These are phyloP conservation scores for Dimargaris verticillata DNA, from an alignment of 192 early-diverging fungal species.

Conservation along the genomic window DNA sequence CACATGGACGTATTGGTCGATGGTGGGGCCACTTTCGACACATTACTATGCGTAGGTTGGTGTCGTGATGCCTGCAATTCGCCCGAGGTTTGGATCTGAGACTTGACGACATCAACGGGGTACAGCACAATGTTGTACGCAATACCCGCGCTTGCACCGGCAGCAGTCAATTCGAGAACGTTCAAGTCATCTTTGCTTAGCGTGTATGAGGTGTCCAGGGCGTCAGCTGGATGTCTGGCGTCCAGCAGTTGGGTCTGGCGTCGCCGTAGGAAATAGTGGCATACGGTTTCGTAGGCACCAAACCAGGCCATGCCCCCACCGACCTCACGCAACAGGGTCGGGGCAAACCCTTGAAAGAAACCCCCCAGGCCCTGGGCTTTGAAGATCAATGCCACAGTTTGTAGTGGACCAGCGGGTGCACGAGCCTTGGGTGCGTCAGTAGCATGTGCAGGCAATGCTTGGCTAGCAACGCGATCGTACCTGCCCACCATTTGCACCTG, in stretches of 20 bases:
- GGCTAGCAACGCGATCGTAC: slow-evolving; percentile 11
- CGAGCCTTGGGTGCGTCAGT: not conserved
- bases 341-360: slow-evolving; percentile 25
- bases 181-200: slow-evolving; percentile 54
- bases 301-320: slow-evolving; percentile 95
- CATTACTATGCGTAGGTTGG: too few species aligned
- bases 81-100: slow-evolving; percentile 75
- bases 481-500: slow-evolving; percentile 63
- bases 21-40: not conserved
- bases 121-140: slow-evolving; percentile 73
- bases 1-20: slow-evolving; percentile 27
- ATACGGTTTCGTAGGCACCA: slow-evolving; percentile 76
- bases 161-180: slow-evolving; percentile 55
- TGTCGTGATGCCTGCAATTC: slow-evolving; percentile 22
- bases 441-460: not conserved
- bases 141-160: slow-evolving; percentile 85
- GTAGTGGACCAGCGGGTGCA: slow-evolving; percentile 30
- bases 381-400: slow-evolving; percentile 34
- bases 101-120: slow-evolving; percentile 89
- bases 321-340: slow-evolving; percentile 73
- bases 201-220: slow-evolving; percentile 12
- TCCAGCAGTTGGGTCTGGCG: slow-evolving; percentile 12
- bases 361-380: slow-evolving; percentile 32
- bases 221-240: slow-evolving; percentile 11
- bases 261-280: slow-evolving; percentile 29